Conservation (phyloP, 2,329 filamentous ascomycete species). For the Ambrosiella cleistominuta region DNA sequence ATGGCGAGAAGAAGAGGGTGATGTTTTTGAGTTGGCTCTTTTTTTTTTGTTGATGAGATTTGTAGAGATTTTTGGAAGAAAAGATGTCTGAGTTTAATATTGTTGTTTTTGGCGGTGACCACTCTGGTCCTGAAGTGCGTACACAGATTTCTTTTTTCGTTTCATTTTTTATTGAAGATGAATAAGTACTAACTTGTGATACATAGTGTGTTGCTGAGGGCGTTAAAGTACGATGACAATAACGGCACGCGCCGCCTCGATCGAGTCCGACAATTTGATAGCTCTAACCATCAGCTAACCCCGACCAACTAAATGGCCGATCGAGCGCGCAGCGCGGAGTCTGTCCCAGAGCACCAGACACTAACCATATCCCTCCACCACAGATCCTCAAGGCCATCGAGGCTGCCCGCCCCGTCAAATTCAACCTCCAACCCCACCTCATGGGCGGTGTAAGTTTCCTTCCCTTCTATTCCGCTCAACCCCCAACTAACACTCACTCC, state of each 20-base stretch:
- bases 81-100: slow-evolving; percentile 58
- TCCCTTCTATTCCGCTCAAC: neutral
- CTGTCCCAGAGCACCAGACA: no score
- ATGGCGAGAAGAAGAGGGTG: neutral
- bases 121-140: slow-evolving; percentile 68
- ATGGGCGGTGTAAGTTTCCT: slow-evolving; percentile 64
- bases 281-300: no score
- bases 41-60: neutral
- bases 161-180: neutral
- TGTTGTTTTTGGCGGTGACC: slow-evolving; percentile 68
- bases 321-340: no score
- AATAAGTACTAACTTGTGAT: neutral
- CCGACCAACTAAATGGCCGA: no score
- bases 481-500: slow-evolving; percentile 1
- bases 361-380: neutral
- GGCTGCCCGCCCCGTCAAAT: slow-evolving; percentile 50
- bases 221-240: slow-evolving; percentile 48
- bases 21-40: neutral
- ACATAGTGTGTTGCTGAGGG: slow-evolving; percentile 59
- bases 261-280: no score
- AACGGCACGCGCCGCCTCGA: neutral
- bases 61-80: neutral
- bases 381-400: slow-evolving; percentile 68
- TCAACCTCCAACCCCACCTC: slow-evolving; percentile 79
- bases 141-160: neutral